phyloP scores from a whole-genome alignment of 768 basidiomycete species.

The Mycena polygramma region DNA sequence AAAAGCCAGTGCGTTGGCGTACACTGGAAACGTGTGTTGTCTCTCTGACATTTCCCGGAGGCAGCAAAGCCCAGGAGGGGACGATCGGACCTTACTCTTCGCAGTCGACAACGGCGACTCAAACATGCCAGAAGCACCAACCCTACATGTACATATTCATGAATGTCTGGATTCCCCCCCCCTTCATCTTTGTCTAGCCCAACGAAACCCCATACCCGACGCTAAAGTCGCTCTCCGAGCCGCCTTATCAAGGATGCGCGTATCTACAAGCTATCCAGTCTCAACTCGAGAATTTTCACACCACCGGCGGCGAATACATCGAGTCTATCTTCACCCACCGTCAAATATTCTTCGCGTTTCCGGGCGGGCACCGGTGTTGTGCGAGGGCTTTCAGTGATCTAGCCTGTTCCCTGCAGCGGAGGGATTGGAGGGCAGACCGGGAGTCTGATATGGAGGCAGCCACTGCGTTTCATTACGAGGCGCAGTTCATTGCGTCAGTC shows the following conservation, averaged over 20 bases:
- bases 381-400: constrained; percentile 75
- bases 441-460: constrained; percentile 80
- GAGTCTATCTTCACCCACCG: constrained; percentile 86
- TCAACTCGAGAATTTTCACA: constrained; percentile 66
- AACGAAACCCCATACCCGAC: constrained; percentile 59
- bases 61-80: constrained; percentile 54
- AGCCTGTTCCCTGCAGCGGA: constrained; percentile 71
- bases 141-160: constrained; percentile 53
- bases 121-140: constrained; percentile 61
- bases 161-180: background rate
- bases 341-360: constrained; percentile 72
- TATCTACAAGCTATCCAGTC: constrained; percentile 72
- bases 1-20: constrained; percentile 49
- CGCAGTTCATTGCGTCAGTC: constrained; percentile 63
- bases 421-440: constrained; percentile 79
- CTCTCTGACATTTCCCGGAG: constrained; percentile 52
- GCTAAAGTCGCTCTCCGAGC: constrained; percentile 55
- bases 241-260: constrained; percentile 64
- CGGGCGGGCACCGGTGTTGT: constrained; percentile 74
- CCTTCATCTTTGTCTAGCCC: constrained; percentile 48
- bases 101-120: constrained; percentile 53
- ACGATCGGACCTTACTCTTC: constrained; percentile 30
- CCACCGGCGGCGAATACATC: constrained; percentile 81
- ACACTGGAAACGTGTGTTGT: constrained; percentile 3
- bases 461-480: constrained; percentile 77